Evolutionary conservation across 768 basidiomycete genomes (phyloP), one percentile per base, ranked within the genome.

Genomic region (Auriscalpium vulgare): DNA sequence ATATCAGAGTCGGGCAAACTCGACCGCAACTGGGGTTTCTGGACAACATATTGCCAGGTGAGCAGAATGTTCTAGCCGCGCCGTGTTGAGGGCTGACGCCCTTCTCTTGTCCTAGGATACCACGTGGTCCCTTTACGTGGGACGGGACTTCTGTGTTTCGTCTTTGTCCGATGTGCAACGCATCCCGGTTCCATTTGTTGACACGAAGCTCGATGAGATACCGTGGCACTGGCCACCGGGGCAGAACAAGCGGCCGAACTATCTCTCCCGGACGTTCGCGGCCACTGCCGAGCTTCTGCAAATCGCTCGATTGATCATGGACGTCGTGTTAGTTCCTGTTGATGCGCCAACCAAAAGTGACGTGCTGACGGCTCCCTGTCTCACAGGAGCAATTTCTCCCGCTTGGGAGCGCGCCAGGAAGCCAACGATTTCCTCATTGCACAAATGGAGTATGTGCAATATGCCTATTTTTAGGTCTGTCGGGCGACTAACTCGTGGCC

Each of bases 61-160:
- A 11, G 65, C 50, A 14, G n/a, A 10, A 29, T 40, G 21, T 34
- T 47, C 35, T 10, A 34, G 10, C 49, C n/a, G 48, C 47, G 40
- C 19, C 10, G 23, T 21, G 44, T 29, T 48, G 11, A 46, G n/a
- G 21, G 8, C 34, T 29, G 29, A 37, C 54, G n/a, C 44, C 34
- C 13, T 34, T 14, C 7, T 3, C 21, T 54, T 29, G 29, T 29
- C 29, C 8, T 50, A 82, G 76, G 83, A 85, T 54, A 78, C 82
- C 6, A 83, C 80, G 51, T 84, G 83, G 83, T 81, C 80, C 1
- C 70, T 84, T 0, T 83, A 83, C 51, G 81, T 84, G n/a, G 83
- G 83, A 8, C 75, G 83, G 17, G 82, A 84, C 52, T 80, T 78
- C 63, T 76, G 74, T 53, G 72, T 82, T 21, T 65, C 76, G 1